Percentiles rank a stretch among this genome's conserved stretches.
Conservation (phyloP, 768 basidiomycete species). For the Agaricus blazei region DNA sequence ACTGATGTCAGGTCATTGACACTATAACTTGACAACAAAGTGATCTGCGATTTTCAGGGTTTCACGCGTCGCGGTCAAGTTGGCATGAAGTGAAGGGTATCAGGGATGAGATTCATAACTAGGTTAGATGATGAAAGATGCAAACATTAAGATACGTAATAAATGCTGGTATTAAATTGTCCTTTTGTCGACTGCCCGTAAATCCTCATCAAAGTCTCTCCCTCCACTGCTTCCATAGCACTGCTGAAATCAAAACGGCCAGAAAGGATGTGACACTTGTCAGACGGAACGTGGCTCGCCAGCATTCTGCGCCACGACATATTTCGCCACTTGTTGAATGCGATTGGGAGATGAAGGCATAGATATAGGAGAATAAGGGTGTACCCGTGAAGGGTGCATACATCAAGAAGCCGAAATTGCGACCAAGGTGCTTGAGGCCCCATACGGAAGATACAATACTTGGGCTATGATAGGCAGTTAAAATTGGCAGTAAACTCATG, state of each 20-base stretch:
- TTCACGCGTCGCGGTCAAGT: no score
- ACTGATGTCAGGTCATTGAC: slow-evolving; percentile 1
- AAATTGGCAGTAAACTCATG: background rate
- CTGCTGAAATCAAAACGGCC: slow-evolving; percentile 37
- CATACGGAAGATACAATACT: slow-evolving; percentile 68
- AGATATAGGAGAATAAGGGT: slow-evolving; percentile 72
- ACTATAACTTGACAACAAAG: background rate
- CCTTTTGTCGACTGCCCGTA: background rate
- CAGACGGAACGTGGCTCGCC: slow-evolving; percentile 61
- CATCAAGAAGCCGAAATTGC: slow-evolving; percentile 72
- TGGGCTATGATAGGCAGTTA: slow-evolving; percentile 39
- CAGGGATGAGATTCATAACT: no score
- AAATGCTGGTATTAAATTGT: no score
- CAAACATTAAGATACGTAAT: no score
- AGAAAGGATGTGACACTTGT: slow-evolving; percentile 35
- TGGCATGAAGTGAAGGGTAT: no score
- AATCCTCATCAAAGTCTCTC: slow-evolving; percentile 36
- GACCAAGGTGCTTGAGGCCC: slow-evolving; percentile 64
- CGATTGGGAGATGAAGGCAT: slow-evolving; percentile 60
- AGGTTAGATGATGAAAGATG: no score
- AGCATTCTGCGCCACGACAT: slow-evolving; percentile 60
- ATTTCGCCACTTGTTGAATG: slow-evolving; percentile 38
- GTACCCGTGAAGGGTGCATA: slow-evolving; percentile 77
- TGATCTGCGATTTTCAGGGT: no score
- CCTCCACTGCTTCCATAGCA: slow-evolving; percentile 64